phyloP scores from a whole-genome alignment of 805 yeast species.

The Sungouiella blattae region DNA sequence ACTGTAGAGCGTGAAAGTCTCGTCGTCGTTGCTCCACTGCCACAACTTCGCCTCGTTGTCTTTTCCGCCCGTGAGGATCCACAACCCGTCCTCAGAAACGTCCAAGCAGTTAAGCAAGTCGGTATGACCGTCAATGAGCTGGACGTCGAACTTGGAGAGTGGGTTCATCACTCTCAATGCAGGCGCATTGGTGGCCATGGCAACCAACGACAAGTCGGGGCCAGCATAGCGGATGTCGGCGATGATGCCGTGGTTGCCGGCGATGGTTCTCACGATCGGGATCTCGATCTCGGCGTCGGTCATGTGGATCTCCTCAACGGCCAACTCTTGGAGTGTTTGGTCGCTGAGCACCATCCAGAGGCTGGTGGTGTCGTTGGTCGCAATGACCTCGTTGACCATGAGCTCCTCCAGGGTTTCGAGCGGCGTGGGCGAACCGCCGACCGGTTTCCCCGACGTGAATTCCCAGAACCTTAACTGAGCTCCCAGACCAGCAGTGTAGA shows the following conservation, averaged over 20 bases:
- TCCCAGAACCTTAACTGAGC: slow-evolving; percentile 70
- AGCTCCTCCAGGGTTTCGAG: slow-evolving; percentile 67
- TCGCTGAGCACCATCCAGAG: slow-evolving; percentile 68
- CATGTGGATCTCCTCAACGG: slow-evolving; percentile 30
- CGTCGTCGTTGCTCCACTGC: slow-evolving; percentile 51
- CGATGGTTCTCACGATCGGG: slow-evolving; percentile 53
- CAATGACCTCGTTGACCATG: slow-evolving; percentile 57
- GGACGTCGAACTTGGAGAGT: slow-evolving; percentile 55
- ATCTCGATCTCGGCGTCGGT: slow-evolving; percentile 23
- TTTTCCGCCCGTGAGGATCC: slow-evolving; percentile 92
- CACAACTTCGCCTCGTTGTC: slow-evolving; percentile 84
- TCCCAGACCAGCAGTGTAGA: slow-evolving; percentile 78
- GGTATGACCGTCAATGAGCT: slow-evolving; percentile 72
- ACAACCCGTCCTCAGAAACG: slow-evolving; percentile 70
- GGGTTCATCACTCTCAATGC: slow-evolving; percentile 74
- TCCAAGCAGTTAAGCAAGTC: slow-evolving; percentile 83
- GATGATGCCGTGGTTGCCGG: slow-evolving; percentile 94
- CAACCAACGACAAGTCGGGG: slow-evolving; percentile 54
- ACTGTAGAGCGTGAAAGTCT: slow-evolving; percentile 46
- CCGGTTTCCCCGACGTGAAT: slow-evolving; percentile 41
- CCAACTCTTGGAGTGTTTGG: slow-evolving; percentile 62
- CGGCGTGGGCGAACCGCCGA: slow-evolving; percentile 47
- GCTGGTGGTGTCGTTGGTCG: slow-evolving; percentile 26
- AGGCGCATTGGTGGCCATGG: slow-evolving; percentile 92
- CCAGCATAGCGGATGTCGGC: slow-evolving; percentile 85